A percentile compares a stretch with the other conserved stretches of the same genome.
phyloP scores from a whole-genome alignment of 2,329 filamentous ascomycete genomes.

The Plenodomus tracheiphilus region DNA sequence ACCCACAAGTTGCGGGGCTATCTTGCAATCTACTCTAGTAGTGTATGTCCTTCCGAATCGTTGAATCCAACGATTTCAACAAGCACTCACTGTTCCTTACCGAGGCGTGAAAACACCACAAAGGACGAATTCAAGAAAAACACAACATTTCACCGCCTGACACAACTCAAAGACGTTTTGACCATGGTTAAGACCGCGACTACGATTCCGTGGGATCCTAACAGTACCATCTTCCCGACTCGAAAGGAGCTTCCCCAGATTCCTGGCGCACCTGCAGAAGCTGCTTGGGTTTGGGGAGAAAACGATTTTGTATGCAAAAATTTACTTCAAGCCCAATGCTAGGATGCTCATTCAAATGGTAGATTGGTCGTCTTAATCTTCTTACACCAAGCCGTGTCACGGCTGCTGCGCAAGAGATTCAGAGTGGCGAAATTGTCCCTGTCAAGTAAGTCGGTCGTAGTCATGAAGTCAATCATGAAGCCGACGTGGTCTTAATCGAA shows the following conservation, averaged over 20 bases:
- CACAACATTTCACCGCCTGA: constrained; percentile 42
- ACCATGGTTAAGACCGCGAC: constrained; percentile 52
- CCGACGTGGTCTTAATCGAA: constrained; percentile 11
- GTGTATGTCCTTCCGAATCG: background rate
- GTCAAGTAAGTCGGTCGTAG: constrained; percentile 49
- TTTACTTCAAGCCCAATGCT: too few species aligned
- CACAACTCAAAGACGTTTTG: constrained; percentile 51
- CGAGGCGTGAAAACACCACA: background rate
- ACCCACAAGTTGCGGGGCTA: background rate
- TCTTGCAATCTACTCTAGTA: background rate
- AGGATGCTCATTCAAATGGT: too few species aligned
- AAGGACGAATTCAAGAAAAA: constrained; percentile 43
- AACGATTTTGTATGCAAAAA: constrained; percentile 55
- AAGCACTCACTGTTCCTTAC: too few species aligned
- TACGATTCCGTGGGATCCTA: constrained; percentile 58
- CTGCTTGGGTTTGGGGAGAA: constrained; percentile 65
- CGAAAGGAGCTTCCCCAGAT: constrained; percentile 58
- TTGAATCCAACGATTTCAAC: too few species aligned
- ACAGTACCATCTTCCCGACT: constrained; percentile 56
- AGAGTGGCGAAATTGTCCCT: constrained; percentile 59
- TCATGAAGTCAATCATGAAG: background rate
- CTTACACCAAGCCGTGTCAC: constrained; percentile 60
- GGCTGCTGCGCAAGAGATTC: constrained; percentile 57
- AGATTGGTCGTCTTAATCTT: constrained; percentile 58
- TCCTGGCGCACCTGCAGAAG: constrained; percentile 56